Percentiles rank a stretch among this genome's conserved stretches.
Conservation (phyloP, 1,284 basidiomycete genomes). For the Uromyces viciae-fabae region DNA sequence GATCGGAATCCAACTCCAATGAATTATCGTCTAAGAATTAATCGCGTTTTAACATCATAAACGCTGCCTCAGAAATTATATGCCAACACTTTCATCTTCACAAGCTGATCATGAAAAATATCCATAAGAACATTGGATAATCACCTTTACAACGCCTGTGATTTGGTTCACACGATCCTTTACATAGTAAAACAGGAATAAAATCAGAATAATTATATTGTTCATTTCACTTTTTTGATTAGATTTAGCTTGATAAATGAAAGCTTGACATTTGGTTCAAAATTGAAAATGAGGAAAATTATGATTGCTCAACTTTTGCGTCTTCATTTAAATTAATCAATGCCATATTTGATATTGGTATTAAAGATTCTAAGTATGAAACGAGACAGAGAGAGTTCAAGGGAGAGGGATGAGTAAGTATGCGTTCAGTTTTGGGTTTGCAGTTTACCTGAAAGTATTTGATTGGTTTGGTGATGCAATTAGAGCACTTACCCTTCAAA, state of each 20-base stretch:
- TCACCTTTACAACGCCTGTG: constrained; percentile 5
- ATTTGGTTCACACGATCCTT: constrained; percentile 30
- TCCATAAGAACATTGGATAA: background rate
- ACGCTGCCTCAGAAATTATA: background rate
- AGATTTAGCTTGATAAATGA: no score
- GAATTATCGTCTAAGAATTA: constrained; percentile 5
- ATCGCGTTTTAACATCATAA: background rate
- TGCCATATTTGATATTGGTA: background rate
- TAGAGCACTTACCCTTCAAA: no score
- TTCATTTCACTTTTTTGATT: no score
- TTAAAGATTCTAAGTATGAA: no score
- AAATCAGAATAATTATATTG: background rate
- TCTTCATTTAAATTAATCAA: constrained; percentile 26
- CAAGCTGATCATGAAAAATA: background rate
- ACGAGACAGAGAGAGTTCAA: no score
- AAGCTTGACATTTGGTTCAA: no score
- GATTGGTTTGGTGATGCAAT: no score
- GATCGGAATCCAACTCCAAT: constrained; percentile 32
- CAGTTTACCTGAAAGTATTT: no score
- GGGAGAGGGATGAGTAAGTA: no score
- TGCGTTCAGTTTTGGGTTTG: no score
- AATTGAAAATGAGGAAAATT: no score
- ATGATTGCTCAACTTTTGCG: constrained; percentile 14
- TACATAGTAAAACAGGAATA: background rate
- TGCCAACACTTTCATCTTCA: background rate